Base-by-base conservation (phyloP, 1,284 basidiomycete genomes). In the Ceratobasidium sp. region DNA sequence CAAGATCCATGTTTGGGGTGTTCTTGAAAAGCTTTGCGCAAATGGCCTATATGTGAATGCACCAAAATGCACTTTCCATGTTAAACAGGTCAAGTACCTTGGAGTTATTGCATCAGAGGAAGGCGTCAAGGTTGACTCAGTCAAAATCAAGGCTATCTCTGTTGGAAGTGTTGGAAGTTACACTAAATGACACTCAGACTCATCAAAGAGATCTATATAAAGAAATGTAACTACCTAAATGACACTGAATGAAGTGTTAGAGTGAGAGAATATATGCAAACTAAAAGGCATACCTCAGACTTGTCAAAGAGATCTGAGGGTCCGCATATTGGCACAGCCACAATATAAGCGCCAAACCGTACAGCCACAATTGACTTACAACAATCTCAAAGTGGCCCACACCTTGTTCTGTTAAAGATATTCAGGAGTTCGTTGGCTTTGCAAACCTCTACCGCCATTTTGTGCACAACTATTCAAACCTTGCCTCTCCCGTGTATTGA, bases 281-380 rank as follows among this genome's bases (percentile, higher is more conserved):
- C n/a, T n/a, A n/a, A n/a, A n/a, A n/a, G n/a, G n/a, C n/a, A n/a
- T n/a, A n/a, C n/a, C n/a, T n/a, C n/a, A n/a, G n/a, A n/a, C n/a
- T n/a, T n/a, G n/a, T n/a, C n/a, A n/a, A n/a, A n/a, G n/a, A n/a
- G n/a, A n/a, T n/a, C n/a, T n/a, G n/a, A n/a, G n/a, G n/a, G n/a
- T n/a, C n/a, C n/a, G n/a, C n/a, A n/a, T n/a, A n/a, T n/a, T n/a
- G n/a, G n/a, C n/a, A n/a, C n/a, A n/a, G n/a, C n/a, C n/a, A n/a
- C n/a, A n/a, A n/a, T n/a, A n/a, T n/a, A n/a, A n/a, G n/a, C n/a
- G n/a, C n/a, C n/a, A n/a, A n/a, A n/a, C n/a, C n/a, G 84, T 80
- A 84, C 69, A 76, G 77, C 0, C 75, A 69, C 1, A 87, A 87
- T n/a, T n/a, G n/a, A 76, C 71, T 87, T 0, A 41, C 79, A 1